These are phyloP conservation scores for Didymellaceae sp. DNA, from an alignment of 2,329 filamentous ascomycete species.

Conservation along the genomic window DNA sequence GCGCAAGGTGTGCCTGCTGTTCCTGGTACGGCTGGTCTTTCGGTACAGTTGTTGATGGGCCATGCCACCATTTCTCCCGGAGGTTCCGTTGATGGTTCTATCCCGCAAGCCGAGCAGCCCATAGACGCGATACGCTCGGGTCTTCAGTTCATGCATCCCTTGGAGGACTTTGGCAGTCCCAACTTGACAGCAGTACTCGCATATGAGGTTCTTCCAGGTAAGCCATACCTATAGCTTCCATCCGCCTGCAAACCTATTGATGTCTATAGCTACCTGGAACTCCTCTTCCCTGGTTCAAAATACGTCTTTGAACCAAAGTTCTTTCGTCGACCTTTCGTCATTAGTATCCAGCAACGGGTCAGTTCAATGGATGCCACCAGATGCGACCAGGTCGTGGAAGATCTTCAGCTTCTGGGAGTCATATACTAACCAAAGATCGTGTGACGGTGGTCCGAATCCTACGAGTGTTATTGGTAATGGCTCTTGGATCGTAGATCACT, in stretches of 20 bases:
- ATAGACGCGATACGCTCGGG: neutral
- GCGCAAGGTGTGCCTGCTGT: neutral
- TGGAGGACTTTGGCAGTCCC: neutral
- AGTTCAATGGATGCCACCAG: neutral
- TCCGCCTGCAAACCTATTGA: neutral
- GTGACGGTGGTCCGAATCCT: neutral
- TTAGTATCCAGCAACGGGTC: neutral
- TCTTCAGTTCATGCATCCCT: neutral
- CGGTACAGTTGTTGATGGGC: neutral
- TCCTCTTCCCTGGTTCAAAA: neutral
- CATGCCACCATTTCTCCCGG: neutral
- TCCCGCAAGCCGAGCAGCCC: neutral
- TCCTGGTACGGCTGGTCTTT: neutral
- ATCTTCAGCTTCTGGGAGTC: neutral
- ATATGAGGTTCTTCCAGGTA: neutral
- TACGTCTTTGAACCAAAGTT: neutral
- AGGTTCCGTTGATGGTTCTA: neutral
- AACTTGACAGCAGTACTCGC: neutral
- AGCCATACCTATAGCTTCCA: neutral
- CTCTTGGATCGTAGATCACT: neutral
- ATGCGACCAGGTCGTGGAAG: neutral
- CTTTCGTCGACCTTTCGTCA: neutral
- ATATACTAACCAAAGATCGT: neutral
- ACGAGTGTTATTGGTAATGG: neutral
- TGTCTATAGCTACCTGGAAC: neutral